Evolutionary conservation across 345 rosid species (phyloP).

Genomic region (Capsella bursapastoris): DNA sequence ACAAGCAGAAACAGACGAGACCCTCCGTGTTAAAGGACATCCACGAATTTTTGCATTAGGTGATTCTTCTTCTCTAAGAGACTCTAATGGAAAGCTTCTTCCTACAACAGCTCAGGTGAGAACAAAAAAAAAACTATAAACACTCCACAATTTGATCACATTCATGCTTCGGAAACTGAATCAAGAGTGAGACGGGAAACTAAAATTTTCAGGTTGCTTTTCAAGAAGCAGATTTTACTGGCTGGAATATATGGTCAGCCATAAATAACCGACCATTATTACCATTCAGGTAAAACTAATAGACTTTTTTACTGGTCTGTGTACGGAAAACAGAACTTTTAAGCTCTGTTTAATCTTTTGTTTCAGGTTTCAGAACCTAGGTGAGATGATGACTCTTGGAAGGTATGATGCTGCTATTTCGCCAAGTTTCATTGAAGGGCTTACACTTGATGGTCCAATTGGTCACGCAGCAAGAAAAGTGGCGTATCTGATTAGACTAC

Average conservation of each 20-base stretch:
- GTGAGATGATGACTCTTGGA: slow-evolving; percentile 97
- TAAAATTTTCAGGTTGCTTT: slow-evolving; percentile 76
- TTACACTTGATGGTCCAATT: slow-evolving; percentile 84
- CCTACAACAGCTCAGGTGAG: slow-evolving; percentile 93
- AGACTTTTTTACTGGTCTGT: neutral
- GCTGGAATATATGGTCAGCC: slow-evolving; percentile 99
- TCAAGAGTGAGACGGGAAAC: neutral
- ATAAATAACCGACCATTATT: slow-evolving; percentile 83
- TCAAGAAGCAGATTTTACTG: slow-evolving; percentile 95
- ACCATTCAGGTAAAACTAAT: slow-evolving; percentile 73
- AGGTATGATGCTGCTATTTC: slow-evolving; percentile 84
- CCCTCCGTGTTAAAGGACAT: slow-evolving; percentile 93
- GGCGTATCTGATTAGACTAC: slow-evolving; percentile 83
- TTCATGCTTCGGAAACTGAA: neutral
- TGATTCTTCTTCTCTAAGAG: slow-evolving; percentile 86
- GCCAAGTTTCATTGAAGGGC: slow-evolving; percentile 87
- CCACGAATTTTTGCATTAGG: slow-evolving; percentile 93
- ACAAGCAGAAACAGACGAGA: slow-evolving; percentile 95
- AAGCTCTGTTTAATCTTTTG: slow-evolving; percentile 5
- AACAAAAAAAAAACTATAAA: neutral
- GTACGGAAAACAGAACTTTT: slow-evolving; percentile 1
- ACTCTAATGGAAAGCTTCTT: slow-evolving; percentile 73
- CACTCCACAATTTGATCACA: neutral
- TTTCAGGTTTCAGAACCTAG: slow-evolving; percentile 84
- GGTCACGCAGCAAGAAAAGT: slow-evolving; percentile 90